phyloP scores from a whole-genome alignment of 2,329 filamentous ascomycete species.

The Venturia carpophila region DNA sequence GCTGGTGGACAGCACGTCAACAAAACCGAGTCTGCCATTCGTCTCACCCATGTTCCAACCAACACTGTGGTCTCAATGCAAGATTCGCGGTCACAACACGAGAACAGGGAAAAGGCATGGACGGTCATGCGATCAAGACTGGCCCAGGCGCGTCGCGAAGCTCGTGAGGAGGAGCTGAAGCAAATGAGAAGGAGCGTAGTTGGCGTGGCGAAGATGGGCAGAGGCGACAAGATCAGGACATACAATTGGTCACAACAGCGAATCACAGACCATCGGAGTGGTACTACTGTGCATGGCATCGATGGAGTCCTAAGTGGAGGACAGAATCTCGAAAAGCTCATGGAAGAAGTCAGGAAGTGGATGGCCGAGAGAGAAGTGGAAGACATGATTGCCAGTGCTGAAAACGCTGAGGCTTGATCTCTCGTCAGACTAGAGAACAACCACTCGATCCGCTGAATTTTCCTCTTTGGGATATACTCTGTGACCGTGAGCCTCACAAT shows the following conservation, averaged over 20 bases:
- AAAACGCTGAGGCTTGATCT: not conserved
- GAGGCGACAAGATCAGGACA: slow-evolving; percentile 88
- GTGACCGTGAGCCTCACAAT: too few relatives aligned
- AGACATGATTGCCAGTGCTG: slow-evolving; percentile 45
- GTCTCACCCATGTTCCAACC: slow-evolving; percentile 83
- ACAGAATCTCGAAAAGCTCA: slow-evolving; percentile 62
- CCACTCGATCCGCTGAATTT: not conserved
- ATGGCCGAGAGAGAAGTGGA: slow-evolving; percentile 67
- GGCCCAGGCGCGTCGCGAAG: slow-evolving; percentile 71
- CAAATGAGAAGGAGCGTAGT: slow-evolving; percentile 70
- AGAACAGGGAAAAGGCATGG: slow-evolving; percentile 86
- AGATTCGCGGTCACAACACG: slow-evolving; percentile 80
- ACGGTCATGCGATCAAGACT: slow-evolving; percentile 71
- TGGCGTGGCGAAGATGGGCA: slow-evolving; percentile 69
- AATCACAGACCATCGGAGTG: slow-evolving; percentile 82
- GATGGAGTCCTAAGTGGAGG: slow-evolving; percentile 72
- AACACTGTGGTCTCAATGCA: slow-evolving; percentile 86
- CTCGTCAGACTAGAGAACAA: not conserved
- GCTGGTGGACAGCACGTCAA: slow-evolving; percentile 98
- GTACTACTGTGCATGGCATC: slow-evolving; percentile 70
- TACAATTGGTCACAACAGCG: slow-evolving; percentile 76
- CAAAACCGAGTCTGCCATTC: slow-evolving; percentile 92
- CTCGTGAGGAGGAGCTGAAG: slow-evolving; percentile 71
- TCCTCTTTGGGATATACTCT: not conserved
- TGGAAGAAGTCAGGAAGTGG: slow-evolving; percentile 72